phyloP scores from a whole-genome alignment of 345 rosid genomes.

The Gossypium turneri region DNA sequence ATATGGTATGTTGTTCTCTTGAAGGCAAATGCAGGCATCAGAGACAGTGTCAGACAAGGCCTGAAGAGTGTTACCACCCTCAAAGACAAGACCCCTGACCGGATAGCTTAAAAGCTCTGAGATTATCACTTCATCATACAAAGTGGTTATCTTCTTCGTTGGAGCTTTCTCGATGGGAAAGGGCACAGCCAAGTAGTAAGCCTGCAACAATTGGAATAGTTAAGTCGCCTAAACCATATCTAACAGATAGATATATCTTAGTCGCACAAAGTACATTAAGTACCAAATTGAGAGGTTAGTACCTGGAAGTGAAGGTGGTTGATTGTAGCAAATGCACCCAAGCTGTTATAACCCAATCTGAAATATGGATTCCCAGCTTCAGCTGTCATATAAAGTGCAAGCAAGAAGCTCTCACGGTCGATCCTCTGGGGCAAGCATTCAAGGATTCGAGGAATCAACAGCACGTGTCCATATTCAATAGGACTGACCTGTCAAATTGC shows the following conservation, averaged over 20 bases:
- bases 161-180: constrained; percentile 90
- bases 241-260: background rate
- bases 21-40: constrained; percentile 76
- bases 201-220: constrained; percentile 39
- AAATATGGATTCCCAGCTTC: constrained; percentile 83
- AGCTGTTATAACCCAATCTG: constrained; percentile 91
- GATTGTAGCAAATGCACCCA: constrained; percentile 97
- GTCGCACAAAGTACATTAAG: background rate
- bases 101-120: constrained; percentile 71
- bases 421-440: constrained; percentile 96
- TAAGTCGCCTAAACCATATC: constrained; percentile 1
- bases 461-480: constrained; percentile 93
- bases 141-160: constrained; percentile 44
- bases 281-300: background rate
- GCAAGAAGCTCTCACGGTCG: constrained; percentile 75
- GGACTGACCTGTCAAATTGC: constrained; percentile 73
- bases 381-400: constrained; percentile 75
- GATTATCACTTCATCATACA: constrained; percentile 49
- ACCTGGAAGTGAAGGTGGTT: constrained; percentile 99
- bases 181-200: constrained; percentile 70
- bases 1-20: constrained; percentile 84
- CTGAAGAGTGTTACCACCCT: constrained; percentile 59
- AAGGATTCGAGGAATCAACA: constrained; percentile 76
- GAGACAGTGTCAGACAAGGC: constrained; percentile 57
- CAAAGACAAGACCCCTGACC: constrained; percentile 81